A percentile compares a stretch with the other conserved stretches of the same genome.
These are phyloP conservation scores for Pontederia crassipes DNA, from an alignment of 176 grass and related monocot genomes.

Conservation along the genomic window DNA sequence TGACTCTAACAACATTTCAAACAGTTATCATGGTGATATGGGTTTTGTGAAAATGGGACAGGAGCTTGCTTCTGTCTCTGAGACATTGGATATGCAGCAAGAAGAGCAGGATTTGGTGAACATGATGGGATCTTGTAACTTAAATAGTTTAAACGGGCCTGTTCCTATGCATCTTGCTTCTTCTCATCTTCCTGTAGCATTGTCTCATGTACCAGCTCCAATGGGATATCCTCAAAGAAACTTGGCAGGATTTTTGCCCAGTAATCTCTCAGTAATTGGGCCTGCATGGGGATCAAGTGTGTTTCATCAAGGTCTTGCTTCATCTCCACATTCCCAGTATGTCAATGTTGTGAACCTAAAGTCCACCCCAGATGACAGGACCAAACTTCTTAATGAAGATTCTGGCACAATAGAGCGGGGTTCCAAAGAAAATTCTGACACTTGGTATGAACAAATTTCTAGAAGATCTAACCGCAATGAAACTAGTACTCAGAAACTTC, in stretches of 20 bases:
- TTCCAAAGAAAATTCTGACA: slow-evolving; percentile 19
- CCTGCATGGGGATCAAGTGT: slow-evolving; percentile 45
- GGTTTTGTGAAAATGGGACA: slow-evolving; percentile 31
- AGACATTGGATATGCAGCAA: slow-evolving; percentile 41
- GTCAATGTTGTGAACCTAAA: slow-evolving; percentile 28
- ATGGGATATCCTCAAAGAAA: slow-evolving; percentile 36
- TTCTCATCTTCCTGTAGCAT: slow-evolving; percentile 37
- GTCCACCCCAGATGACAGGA: slow-evolving; percentile 38
- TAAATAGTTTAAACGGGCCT: slow-evolving; percentile 58
- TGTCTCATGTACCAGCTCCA: slow-evolving; percentile 37
- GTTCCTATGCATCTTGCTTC: slow-evolving; percentile 38
- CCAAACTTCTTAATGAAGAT: slow-evolving; percentile 23
- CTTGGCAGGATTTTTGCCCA: slow-evolving; percentile 35
- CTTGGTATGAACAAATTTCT: slow-evolving; percentile 30
- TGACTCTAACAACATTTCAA: slow-evolving; percentile 58
- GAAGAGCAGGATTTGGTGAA: slow-evolving; percentile 63
- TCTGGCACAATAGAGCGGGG: slow-evolving; percentile 29
- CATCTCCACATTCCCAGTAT: slow-evolving; percentile 44
- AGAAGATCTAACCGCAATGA: slow-evolving; percentile 34
- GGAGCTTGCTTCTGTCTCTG: slow-evolving; percentile 63
- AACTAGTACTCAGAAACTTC: slow-evolving; percentile 36
- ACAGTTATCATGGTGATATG: slow-evolving; percentile 50
- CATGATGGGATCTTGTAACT: slow-evolving; percentile 46
- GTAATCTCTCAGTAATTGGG: slow-evolving; percentile 36
- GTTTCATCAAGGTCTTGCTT: slow-evolving; percentile 38